Evolutionary conservation across 306 rosid genomes (phyloP), one percentile per base, ranked within the genome.

Genomic region (Abrus precatorius): DNA sequence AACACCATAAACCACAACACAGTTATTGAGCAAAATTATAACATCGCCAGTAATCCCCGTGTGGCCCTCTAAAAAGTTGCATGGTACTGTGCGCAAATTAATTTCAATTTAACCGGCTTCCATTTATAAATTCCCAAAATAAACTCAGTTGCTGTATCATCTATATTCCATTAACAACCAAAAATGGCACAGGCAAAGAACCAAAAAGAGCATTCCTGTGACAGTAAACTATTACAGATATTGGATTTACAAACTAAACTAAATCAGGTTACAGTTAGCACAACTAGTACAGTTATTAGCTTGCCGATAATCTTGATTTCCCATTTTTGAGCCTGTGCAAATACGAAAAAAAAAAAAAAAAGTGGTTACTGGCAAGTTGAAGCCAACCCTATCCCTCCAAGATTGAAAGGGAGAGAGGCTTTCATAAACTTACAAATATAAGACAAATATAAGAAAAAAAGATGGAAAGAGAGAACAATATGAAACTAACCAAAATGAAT

Each of bases 281-380:
- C 74, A 59, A 74, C 79, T 67, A 74, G 68, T 72, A 49, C 40
- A 20, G 48, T 65, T 52, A 84, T 89, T 84, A 90, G 87, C 88
- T 84, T 65, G 93, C 85, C 77, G 92, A 83, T 27, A 89, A 68
- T 83, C 91, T 90, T 40, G 90, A 82, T 86, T 86, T 92, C 74
- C 88, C 92, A 83, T 89, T 87, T 78, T 79, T 93, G 76, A 84
- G 96, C 99, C 99, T 95, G 93, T 89, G 83, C n/a, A 49, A 68
- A 75, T 47, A 72, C 45, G 69, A 20, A 20, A 20, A 20, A 29
- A 72, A 20, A 20, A 29, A 72, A 29, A 53, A 70, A 64, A 74
- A 47, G 14, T 33, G 53, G 78, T 70, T 53, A 60, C 77, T 75
- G 47, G 49, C 38, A 3, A 83, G 72, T 33, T 52, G 20, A 71